Evolutionary conservation across 2,329 filamentous ascomycete species (phyloP), one percentile per base, ranked within the genome.

Genomic region (Ophiobolus disseminans): DNA sequence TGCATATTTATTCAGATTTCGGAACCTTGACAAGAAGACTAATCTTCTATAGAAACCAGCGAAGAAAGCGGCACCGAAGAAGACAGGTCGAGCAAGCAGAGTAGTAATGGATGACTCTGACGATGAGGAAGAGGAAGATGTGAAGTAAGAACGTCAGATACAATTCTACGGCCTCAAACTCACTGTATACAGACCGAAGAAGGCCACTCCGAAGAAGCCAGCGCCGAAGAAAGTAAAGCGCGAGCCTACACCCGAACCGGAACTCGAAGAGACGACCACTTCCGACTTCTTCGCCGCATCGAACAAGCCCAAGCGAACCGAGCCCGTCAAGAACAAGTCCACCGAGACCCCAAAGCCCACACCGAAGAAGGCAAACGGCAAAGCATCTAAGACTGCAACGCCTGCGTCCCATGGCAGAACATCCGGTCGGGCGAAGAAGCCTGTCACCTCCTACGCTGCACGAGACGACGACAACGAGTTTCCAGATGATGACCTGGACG

Each of bases 41-140:
- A 32, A 14, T 32, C 10, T 10, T 13, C 7, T 32, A 32, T 11
- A 22, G 23, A 22, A n/a, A n/a, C 35, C 35, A 43, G 52, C 68
- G 25, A 69, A 72, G 63, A 67, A 79, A 68, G 50, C 60, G 7
- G 59, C 62, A 1, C 58, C 63, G 49, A 79, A 79, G 60, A 77
- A 77, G 28, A 71, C 77, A 72, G 73, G 52, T 8, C 60, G 68
- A n/a, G 54, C 60, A 9, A 68, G 65, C 28, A 59, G 69, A 22
- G 69, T 73, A 23, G 69, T 73, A 3, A 85, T 91, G 53, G 91
- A 96, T 55, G 93, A 90, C 34, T 72, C 72, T 11, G 89, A 92
- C 46, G 90, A 70, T 22, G 87, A 89, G 4, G 78, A 82, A 25
- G 76, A 75, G 32, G 70, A 64, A 62, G 72, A 70, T 47, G 61